phyloP scores from a whole-genome alignment of 2,329 filamentous ascomycete species.

The Botryotinia calthae region DNA sequence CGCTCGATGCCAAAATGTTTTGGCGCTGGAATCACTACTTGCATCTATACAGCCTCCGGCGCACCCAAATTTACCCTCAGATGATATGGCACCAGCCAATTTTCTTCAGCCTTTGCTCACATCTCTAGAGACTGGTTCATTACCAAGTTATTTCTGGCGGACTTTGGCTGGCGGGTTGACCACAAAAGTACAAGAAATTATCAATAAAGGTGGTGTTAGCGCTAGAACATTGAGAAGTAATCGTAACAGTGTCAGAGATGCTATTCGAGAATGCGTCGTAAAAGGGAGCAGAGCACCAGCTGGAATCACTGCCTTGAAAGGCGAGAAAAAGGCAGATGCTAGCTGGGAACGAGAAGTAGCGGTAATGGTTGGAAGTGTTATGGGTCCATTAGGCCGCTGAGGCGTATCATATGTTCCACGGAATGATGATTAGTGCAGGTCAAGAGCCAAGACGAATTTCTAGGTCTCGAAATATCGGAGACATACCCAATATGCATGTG shows the following conservation, averaged over 20 bases:
- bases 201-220: conserved; percentile 77
- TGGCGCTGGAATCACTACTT: conserved; percentile 80
- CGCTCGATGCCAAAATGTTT: conserved; percentile 82
- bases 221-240: conserved; percentile 78
- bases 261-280: conserved; percentile 79
- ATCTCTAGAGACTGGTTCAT: conserved; percentile 80
- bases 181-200: conserved; percentile 77
- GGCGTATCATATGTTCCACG: background rate
- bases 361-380: conserved; percentile 87
- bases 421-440: background rate
- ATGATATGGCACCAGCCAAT: conserved; percentile 38
- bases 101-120: conserved; percentile 71
- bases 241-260: conserved; percentile 69
- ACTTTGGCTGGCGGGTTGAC: conserved; percentile 77
- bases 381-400: conserved; percentile 43
- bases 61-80: conserved; percentile 60
- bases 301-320: conserved; percentile 56
- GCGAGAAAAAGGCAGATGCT: conserved; percentile 44
- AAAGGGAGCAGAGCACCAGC: conserved; percentile 70
- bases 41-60: conserved; percentile 62
- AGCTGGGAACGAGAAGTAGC: conserved; percentile 89
- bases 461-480: background rate
- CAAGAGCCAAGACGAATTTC: background rate
- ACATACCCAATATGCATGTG: background rate
- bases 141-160: conserved; percentile 92